Evolutionary conservation across 495 filamentous ascomycete species (phyloP), one percentile per base, ranked within the genome.

Genomic region (Xylaria venustula): DNA sequence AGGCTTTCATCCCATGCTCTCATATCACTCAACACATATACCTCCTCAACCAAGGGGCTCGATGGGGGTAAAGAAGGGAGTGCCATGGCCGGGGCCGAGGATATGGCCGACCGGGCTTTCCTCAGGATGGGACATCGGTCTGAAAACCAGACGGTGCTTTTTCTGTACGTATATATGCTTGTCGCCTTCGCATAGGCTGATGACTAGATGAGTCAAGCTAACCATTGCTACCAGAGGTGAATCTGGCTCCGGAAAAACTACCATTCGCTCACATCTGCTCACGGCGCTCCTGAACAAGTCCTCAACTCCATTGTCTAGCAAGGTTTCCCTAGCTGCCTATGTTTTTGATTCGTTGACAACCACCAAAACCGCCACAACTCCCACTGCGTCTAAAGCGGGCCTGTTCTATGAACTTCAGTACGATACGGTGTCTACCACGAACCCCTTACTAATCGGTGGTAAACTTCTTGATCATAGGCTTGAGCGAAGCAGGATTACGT

Each of bases 351-450:
- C 92, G 7, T 82, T 98, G 41, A 98, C 94, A 3, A 97, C 94
- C 7, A 98, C 93, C n/a, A 98, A 98, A 78, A 96, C 93, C 17
- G 83, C 91, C 19, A 97, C 93, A 6, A 97, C 93, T 0, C 93
- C 93, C 1, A 96, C 91, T 6, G 94, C 94, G 23, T 97, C 93
- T 14, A 97, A 96, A 73, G 88, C 94, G 6, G 94, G 94, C 58
- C 84, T 98, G 14, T 96, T 97, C 67, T 90, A 91, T 71, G 94
- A 98, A 67, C 79, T 98, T 26, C 94, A 98, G 74, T 98, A 98
- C 65, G 92, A 98, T 71, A 93, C 90, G 7, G 83, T 90, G 2
- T 88, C 92, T 0, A 87, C 88, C 1, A 85, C 88, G 45, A 88
- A 84, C 64, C 92, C 92, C 8, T 86, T 89, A 12, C 79, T 98